phyloP scores from a whole-genome alignment of 2,329 filamentous ascomycete species.

The Neoscytalidium dimidiatum region DNA sequence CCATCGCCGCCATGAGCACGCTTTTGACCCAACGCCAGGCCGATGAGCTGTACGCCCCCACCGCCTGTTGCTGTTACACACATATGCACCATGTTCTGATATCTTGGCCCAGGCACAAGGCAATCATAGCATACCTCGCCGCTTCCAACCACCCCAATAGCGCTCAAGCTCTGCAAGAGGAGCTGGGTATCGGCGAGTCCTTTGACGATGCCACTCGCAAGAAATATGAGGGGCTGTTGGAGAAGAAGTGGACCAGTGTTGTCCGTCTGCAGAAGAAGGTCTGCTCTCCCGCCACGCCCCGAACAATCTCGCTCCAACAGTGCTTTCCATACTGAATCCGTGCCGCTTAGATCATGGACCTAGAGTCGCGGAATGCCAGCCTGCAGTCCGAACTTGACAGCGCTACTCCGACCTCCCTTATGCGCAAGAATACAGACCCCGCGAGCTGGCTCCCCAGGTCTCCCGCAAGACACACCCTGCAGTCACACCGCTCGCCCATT shows the following conservation, averaged over 20 bases:
- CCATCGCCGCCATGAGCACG: constrained; percentile 63
- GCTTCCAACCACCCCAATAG: constrained; percentile 71
- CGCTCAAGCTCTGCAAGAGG: constrained; percentile 72
- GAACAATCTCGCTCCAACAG: no score
- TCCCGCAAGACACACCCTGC: constrained; percentile 77
- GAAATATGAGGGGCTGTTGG: constrained; percentile 90
- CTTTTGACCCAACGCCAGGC: constrained; percentile 78
- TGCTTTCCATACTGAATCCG: not conserved
- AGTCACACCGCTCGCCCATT: constrained; percentile 79
- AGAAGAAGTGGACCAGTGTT: constrained; percentile 99
- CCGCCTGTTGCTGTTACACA: constrained; percentile 17
- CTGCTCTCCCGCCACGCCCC: constrained; percentile 25
- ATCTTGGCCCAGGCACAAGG: constrained; percentile 71
- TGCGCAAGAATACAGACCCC: constrained; percentile 80
- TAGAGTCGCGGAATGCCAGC: constrained; percentile 72
- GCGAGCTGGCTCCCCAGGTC: constrained; percentile 81
- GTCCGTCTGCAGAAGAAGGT: constrained; percentile 96
- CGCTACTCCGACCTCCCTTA: constrained; percentile 76
- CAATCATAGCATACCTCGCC: constrained; percentile 84
- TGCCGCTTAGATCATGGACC: constrained; percentile 76
- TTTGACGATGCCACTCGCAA: constrained; percentile 83
- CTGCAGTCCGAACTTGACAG: constrained; percentile 84
- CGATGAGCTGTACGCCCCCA: constrained; percentile 71
- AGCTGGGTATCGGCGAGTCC: constrained; percentile 70
- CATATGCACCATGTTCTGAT: constrained; percentile 19